Base-by-base conservation (phyloP, 106 monocot genomes). In the Iris macrosiphon region DNA sequence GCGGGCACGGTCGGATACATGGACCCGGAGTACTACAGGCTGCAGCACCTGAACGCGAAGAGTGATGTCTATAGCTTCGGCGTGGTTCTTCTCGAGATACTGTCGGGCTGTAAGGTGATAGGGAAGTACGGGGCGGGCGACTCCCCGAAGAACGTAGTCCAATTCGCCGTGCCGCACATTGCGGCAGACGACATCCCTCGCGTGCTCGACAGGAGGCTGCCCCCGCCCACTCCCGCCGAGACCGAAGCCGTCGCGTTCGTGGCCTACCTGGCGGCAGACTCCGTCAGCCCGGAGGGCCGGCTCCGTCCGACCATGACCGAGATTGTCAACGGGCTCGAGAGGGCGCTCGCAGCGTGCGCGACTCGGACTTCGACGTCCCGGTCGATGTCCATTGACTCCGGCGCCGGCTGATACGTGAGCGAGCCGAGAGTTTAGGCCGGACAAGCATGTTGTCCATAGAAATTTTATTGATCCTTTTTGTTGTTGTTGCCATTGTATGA, bases 41-140 rank as follows among this genome's bases (percentile, higher is more conserved):
- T 86, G n/a, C 86, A 82, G 57, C 68, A 66, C 41, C 50, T 90
- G 27, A 90, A 84, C 2, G 62, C 80, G 19, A 90, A 85, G 77
- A 90, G 85, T 62, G 90, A 90, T 53, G 84, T 90, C 16, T 90
- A 90, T 60, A 90, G 90, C 74, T 90, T 90, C 54, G 90, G 90
- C 0, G 90, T 90, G 8, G 81, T 90, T 4, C 63, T 85, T 4
- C 75, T 91, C 10, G 91, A 91, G 72, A 51, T 91, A 24, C 62
- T 91, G 15, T 72, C 90, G 1, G 90, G 90, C 5, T 59, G 61
- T 42, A 66, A 44, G 57, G 81, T 69, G 13, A 45, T 81, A 4
- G 62, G 76, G 29, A 51, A 52, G 45, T 22, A 63, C 55, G 70
- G 40, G 7, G 61, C 44, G 34, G 54, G 51, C 27, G 45, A 53